Evolutionary conservation across 2,329 filamentous ascomycete species (phyloP).

Genomic region (Microcyclosporella mali): DNA sequence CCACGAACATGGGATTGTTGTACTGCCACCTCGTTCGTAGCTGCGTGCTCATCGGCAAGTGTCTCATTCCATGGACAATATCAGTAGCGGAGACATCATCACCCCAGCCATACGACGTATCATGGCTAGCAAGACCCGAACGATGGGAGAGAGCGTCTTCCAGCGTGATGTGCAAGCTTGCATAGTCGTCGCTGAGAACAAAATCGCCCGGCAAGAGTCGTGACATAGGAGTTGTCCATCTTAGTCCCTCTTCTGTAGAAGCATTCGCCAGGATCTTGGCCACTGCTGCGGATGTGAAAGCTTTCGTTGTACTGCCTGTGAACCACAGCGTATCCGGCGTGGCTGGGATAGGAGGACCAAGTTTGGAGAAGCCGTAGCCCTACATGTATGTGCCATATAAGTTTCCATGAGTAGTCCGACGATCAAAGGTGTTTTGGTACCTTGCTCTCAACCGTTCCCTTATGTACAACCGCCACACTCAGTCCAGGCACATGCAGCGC

Average conservation of each 20-base stretch:
- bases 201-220: slow-evolving; percentile 30
- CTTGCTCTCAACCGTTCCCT: slow-evolving; percentile 1
- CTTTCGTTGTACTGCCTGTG: slow-evolving; percentile 24
- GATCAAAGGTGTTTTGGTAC: neutral
- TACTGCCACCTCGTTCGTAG: slow-evolving; percentile 45
- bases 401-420: neutral
- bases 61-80: slow-evolving; percentile 38
- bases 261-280: slow-evolving; percentile 13
- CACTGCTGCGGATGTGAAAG: slow-evolving; percentile 20
- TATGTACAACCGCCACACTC: slow-evolving; percentile 6
- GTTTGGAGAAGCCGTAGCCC: slow-evolving; percentile 12
- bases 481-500: slow-evolving; percentile 6
- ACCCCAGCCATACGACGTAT: slow-evolving; percentile 10
- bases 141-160: slow-evolving; percentile 31
- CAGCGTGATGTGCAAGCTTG: slow-evolving; percentile 25
- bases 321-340: slow-evolving; percentile 23
- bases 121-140: slow-evolving; percentile 28
- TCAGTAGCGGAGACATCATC: slow-evolving; percentile 14
- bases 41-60: slow-evolving; percentile 42
- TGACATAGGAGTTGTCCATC: slow-evolving; percentile 31
- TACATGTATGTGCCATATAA: neutral
- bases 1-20: slow-evolving; percentile 47
- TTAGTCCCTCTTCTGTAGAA: slow-evolving; percentile 1
- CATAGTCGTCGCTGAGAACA: slow-evolving; percentile 24
- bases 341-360: slow-evolving; percentile 4